phyloP scores from a whole-genome alignment of 495 filamentous ascomycete species.

The Niebla homalea region DNA sequence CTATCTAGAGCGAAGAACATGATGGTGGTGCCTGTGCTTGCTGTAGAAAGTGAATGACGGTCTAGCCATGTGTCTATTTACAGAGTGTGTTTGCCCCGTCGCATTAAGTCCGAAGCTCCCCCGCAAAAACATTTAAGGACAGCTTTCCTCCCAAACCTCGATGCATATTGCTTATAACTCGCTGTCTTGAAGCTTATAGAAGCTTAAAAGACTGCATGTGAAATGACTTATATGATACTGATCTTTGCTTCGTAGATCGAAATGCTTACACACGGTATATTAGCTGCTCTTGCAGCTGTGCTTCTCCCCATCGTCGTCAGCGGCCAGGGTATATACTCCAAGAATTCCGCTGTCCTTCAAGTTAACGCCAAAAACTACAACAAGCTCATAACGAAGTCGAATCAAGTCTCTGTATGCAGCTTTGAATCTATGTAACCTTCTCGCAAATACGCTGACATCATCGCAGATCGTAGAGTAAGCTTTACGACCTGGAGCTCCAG shows the following conservation, averaged over 20 bases:
- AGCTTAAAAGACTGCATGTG: no score
- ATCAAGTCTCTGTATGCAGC: conserved; percentile 70
- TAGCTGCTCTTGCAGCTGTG: conserved; percentile 6
- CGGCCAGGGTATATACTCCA: conserved; percentile 66
- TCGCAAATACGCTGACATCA: conserved; percentile 14
- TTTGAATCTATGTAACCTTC: not conserved
- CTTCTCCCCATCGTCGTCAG: not conserved
- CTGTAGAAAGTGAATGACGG: no score
- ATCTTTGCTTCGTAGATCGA: not conserved
- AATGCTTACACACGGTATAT: conserved; percentile 6
- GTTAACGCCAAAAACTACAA: conserved; percentile 75
- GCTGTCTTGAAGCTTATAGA: not conserved
- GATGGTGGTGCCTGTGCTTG: no score
- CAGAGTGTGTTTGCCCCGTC: not conserved
- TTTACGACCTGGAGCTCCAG: not conserved
- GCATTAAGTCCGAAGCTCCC: not conserved
- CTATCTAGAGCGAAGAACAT: no score
- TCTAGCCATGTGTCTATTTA: not conserved
- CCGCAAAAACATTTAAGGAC: conserved; percentile 2
- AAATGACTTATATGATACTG: no score
- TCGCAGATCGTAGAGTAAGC: conserved; percentile 56
- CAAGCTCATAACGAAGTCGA: conserved; percentile 73
- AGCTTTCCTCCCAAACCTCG: conserved; percentile 8
- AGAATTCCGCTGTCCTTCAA: conserved; percentile 78
- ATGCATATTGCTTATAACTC: not conserved